Evolutionary conservation across 139 green algal genomes (phyloP).

Genomic region (Ulvella scutata): DNA sequence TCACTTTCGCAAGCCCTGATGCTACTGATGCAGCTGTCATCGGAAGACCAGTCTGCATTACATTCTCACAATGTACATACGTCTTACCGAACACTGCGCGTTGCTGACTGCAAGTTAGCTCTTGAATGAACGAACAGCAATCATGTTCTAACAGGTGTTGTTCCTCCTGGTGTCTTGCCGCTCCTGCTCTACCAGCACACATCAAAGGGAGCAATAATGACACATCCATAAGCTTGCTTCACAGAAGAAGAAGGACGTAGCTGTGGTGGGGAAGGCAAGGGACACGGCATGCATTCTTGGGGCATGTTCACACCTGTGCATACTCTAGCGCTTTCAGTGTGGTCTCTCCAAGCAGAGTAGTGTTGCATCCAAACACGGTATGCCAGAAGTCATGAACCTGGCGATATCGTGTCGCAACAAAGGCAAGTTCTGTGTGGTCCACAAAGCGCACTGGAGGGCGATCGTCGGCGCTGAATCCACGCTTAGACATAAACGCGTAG

Average conservation of each 20-base stretch:
- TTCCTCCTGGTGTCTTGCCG: too few species aligned
- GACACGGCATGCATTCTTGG: too few species aligned
- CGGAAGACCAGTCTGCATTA: constrained; percentile 84
- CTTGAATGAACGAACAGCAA: too few species aligned
- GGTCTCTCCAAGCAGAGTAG: constrained; percentile 84
- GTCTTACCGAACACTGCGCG: too few species aligned
- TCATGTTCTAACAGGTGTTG: too few species aligned
- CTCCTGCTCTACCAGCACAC: too few species aligned
- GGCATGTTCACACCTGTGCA: constrained; percentile 69
- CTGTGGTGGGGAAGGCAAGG: too few species aligned
- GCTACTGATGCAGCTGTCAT: constrained; percentile 75
- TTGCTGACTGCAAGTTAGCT: too few species aligned
- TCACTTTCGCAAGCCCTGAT: constrained; percentile 52
- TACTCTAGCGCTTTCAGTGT: constrained; percentile 90
- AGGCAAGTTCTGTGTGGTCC: constrained; percentile 85
- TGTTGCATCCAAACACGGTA: constrained; percentile 83
- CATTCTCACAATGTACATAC: too few species aligned
- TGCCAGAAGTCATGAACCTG: constrained; percentile 96
- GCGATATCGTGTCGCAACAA: constrained; percentile 55
- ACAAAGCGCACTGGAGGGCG: constrained; percentile 77
- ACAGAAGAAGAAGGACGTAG: too few species aligned
- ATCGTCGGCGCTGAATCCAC: constrained; percentile 70
- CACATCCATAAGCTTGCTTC: too few species aligned
- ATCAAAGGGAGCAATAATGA: too few species aligned
- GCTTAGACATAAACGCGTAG: constrained; percentile 69